phyloP scores from a whole-genome alignment of 768 basidiomycete genomes.

The Pholiota conissans region DNA sequence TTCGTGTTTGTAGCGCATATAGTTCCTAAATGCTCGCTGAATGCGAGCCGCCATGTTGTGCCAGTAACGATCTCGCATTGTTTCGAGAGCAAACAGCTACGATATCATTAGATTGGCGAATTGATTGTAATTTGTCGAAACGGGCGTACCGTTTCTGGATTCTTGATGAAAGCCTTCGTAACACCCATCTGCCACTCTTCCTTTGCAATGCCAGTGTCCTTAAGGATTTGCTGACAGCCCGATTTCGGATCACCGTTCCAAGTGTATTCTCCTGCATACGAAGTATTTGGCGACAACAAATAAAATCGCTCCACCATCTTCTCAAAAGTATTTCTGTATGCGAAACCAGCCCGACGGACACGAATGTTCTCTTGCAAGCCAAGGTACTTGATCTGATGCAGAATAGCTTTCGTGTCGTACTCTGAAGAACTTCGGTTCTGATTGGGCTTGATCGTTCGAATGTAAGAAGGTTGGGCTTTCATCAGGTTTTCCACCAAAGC shows the following conservation, averaged over 20 bases:
- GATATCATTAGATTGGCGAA: constrained; percentile 8
- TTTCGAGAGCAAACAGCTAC: constrained; percentile 95
- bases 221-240: constrained; percentile 90
- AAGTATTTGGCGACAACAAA: constrained; percentile 89
- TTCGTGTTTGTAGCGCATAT: constrained; percentile 93
- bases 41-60: constrained; percentile 99
- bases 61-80: constrained; percentile 99
- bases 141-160: constrained; percentile 85
- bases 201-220: constrained; percentile 91
- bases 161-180: constrained; percentile 99
- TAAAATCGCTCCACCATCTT: constrained; percentile 99
- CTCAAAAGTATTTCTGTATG: constrained; percentile 97
- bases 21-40: constrained; percentile 94
- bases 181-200: constrained; percentile 99
- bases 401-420: constrained; percentile 91
- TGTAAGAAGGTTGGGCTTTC: constrained; percentile 96
- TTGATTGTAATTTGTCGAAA: no score
- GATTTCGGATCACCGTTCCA: constrained; percentile 91
- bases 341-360: constrained; percentile 95
- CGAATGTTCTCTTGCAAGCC: constrained; percentile 98
- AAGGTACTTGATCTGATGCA: constrained; percentile 99
- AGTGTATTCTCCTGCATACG: constrained; percentile 98
- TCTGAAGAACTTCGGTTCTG: constrained; percentile 91
- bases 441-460: constrained; percentile 99
- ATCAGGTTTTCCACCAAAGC: constrained; percentile 97